Evolutionary conservation across 768 basidiomycete genomes (phyloP), one percentile per base, ranked within the genome.

Genomic region (Rubroboletus pulcherrimus): DNA sequence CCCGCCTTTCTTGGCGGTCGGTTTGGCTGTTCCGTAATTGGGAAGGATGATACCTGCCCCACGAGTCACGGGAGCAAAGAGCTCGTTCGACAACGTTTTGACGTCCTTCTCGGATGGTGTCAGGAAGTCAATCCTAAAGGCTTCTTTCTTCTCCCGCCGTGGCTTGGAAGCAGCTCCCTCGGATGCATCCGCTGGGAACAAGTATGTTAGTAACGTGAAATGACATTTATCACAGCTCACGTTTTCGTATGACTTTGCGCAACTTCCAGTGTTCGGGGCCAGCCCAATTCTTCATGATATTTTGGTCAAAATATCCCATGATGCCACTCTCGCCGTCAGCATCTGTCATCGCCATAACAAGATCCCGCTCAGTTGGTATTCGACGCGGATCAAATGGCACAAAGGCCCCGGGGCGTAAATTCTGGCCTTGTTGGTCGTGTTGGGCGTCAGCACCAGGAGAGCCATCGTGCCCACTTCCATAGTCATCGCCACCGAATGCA

Each of bases 261-360:
- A 98, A 71, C 69, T 96, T 98, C 96, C 97, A 99, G 68, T 99
- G 97, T 71, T 98, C 93, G 8, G 95, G 95, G 0, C 97, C 97
- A 4, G 97, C 97, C 97, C 97, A 99, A 63, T 96, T 96, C 79
- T 91, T 96, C 63, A 86, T 77, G 64, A 90, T 80, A 58, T 77
- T 84, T 64, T 86, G 81, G 70, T 98, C 95, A 67, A 98, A 97
- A 71, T 96, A 97, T 64, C 95, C 93, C 66, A 87, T 76, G 72
- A 87, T 81, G 19, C 77, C 70, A 17, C 74, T 76, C 6, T 78
- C 81, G 1, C 76, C 80, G 54, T 89, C 83, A 3, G 75, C 81
- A 48, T 85, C 83, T 4, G 83, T 84, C 85, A 97, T 90, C 0
- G 91, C 91, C 80, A 98, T 82, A 48, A 94, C 81, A 30, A 96